Conservation (phyloP, 106 monocot species). For the Acanthochlamys bracteata region DNA sequence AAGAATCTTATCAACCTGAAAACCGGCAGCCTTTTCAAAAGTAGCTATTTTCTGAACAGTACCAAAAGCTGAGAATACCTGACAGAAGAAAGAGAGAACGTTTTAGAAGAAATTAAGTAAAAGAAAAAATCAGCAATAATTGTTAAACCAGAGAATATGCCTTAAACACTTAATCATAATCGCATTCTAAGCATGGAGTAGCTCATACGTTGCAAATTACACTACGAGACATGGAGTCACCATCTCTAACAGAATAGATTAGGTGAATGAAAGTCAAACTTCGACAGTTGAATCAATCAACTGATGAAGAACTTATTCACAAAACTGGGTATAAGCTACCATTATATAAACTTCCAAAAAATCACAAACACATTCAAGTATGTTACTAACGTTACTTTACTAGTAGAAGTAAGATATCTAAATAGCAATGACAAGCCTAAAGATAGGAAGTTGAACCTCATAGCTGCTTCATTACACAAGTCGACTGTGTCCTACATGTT, state of each 20-base stretch:
- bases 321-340: too few relatives aligned
- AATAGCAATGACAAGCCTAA: slow-evolving; percentile 5
- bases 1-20: slow-evolving; percentile 36
- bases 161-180: too few relatives aligned
- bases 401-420: neutral
- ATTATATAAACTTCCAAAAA: neutral
- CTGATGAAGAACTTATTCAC: too few relatives aligned
- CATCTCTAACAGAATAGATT: too few relatives aligned
- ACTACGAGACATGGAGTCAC: too few relatives aligned
- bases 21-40: slow-evolving; percentile 76
- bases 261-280: too few relatives aligned
- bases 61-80: slow-evolving; percentile 83
- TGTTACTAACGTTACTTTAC: neutral
- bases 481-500: slow-evolving; percentile 17
- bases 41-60: slow-evolving; percentile 81
- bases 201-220: too few relatives aligned
- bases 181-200: too few relatives aligned
- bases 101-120: neutral
- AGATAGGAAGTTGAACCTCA: slow-evolving; percentile 22
- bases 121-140: neutral
- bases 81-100: neutral
- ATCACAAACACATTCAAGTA: neutral
- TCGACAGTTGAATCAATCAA: too few relatives aligned
- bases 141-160: neutral
- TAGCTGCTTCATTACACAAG: slow-evolving; percentile 8